Base-by-base conservation (phyloP, 805 yeast species). In the Spathaspora passalidarum region DNA sequence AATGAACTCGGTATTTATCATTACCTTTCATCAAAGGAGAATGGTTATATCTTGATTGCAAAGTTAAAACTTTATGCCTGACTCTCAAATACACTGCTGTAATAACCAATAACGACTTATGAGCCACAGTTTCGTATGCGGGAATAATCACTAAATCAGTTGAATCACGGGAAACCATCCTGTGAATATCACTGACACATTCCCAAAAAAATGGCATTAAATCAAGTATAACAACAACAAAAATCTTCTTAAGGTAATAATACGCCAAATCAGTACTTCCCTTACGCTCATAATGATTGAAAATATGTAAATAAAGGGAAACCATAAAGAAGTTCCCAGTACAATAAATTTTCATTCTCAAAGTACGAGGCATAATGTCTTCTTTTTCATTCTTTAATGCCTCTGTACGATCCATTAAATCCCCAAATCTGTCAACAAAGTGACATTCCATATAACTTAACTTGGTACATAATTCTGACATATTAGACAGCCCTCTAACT, bases 91-190 rank as follows among this genome's bases (percentile, higher is more conserved):
- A 45, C 1, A 68, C 18, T 2, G 64, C 52, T 17, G 66, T 49
- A 19, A 51, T 45, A 4, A 67, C 32, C 42, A 66, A 65, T 21
- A 56, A 56, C 3, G 60, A 51, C 46, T 61, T 66, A 48, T 69
- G 74, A 38, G 58, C 51, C 26, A 57, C 40, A 3, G 48, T 39
- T 32, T 63, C 60, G n/a, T 67, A 41, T 5, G 56, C 44, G 14
- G 82, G 80, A 42, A 69, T 76, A 23, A 79, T 44, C 11, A 69
- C 54, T 39, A 68, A 60, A 38, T 68, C 76, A 4, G 72, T 65
- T 0, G 74, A 71, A 2, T 57, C 53, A 3, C 74, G 79, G 51
- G 78, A 76, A 49, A 69, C 66, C 2, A 53, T 39, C 2, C 56
- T 50, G 44, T 67, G 59, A 29, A 17, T 17, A 44, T 66, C 62